phyloP scores from a whole-genome alignment of 495 filamentous ascomycete genomes.

The Hypoxylon fuscum region DNA sequence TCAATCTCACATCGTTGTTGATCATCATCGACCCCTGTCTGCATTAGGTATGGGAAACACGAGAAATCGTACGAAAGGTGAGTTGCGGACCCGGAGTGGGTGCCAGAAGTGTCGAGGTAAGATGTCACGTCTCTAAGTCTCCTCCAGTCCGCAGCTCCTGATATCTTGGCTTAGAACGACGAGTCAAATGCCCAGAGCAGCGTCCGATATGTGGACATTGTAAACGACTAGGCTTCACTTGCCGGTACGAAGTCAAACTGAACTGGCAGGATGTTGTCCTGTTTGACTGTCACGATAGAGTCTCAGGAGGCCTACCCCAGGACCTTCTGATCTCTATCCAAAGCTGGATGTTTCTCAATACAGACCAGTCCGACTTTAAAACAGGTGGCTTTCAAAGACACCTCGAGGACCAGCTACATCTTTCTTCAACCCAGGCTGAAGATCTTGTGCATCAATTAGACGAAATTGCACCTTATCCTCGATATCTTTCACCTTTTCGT shows the following conservation, averaged over 20 bases:
- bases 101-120: constrained; percentile 36
- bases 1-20: constrained; percentile 8
- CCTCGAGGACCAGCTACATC: background rate
- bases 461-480: constrained; percentile 12
- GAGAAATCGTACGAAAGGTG: constrained; percentile 20
- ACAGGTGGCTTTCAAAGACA: constrained; percentile 1
- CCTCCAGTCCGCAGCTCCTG: background rate
- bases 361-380: constrained; percentile 21
- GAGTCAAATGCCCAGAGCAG: constrained; percentile 35
- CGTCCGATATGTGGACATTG: constrained; percentile 28
- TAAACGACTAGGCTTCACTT: constrained; percentile 26
- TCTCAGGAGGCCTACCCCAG: constrained; percentile 7
- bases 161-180: constrained; percentile 17
- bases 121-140: constrained; percentile 1
- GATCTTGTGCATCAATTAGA: constrained; percentile 4
- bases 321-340: constrained; percentile 31
- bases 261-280: constrained; percentile 31
- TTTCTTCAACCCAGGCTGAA: background rate
- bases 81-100: constrained; percentile 30
- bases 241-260: constrained; percentile 33
- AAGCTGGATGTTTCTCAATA: constrained; percentile 35
- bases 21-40: constrained; percentile 10
- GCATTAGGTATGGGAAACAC: constrained; percentile 1
- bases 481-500: constrained; percentile 23
- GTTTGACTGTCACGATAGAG: background rate